Evolutionary conservation across 768 basidiomycete species (phyloP).

Genomic region (Hygrophorus pudorinus): DNA sequence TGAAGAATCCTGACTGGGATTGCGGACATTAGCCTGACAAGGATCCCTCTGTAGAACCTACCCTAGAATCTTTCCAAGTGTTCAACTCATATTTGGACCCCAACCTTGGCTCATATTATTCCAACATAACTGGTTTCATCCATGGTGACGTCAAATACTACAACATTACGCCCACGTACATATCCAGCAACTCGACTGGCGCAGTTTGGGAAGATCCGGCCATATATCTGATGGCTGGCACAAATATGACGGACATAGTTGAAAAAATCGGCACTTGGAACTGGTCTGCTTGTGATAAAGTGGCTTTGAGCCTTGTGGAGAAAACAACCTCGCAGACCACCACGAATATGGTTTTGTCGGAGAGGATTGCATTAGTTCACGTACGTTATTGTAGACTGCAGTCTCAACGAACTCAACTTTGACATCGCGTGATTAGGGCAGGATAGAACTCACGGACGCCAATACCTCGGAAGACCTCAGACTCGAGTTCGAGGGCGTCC

Average conservation of each 20-base stretch:
- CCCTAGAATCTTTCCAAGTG: conserved; percentile 41
- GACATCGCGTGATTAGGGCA: conserved; percentile 38
- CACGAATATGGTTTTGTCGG: conserved; percentile 20
- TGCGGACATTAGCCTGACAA: conserved; percentile 32
- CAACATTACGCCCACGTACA: conserved; percentile 48
- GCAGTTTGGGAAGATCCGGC: conserved; percentile 41
- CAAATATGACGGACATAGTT: conserved; percentile 40
- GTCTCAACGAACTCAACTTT: conserved; percentile 1
- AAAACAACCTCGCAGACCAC: conserved; percentile 33
- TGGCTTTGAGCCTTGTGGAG: conserved; percentile 60
- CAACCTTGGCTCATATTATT: conserved; percentile 46
- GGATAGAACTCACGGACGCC: conserved; percentile 53
- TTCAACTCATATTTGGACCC: conserved; percentile 36
- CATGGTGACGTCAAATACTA: conserved; percentile 50
- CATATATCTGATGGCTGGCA: conserved; percentile 35
- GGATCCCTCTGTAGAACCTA: conserved; percentile 30
- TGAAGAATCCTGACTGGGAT: conserved; percentile 1
- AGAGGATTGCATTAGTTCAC: conserved; percentile 51
- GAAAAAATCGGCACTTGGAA: conserved; percentile 53
- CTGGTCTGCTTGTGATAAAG: conserved; percentile 54
- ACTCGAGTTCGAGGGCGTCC: conserved; percentile 70
- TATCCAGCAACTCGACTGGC: conserved; percentile 25
- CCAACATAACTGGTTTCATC: conserved; percentile 73
- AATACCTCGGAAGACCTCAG: conserved; percentile 46
- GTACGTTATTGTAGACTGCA: conserved; percentile 33